Evolutionary conservation across 805 yeast species (phyloP).

Genomic region (Yarrowia alimentaria): DNA sequence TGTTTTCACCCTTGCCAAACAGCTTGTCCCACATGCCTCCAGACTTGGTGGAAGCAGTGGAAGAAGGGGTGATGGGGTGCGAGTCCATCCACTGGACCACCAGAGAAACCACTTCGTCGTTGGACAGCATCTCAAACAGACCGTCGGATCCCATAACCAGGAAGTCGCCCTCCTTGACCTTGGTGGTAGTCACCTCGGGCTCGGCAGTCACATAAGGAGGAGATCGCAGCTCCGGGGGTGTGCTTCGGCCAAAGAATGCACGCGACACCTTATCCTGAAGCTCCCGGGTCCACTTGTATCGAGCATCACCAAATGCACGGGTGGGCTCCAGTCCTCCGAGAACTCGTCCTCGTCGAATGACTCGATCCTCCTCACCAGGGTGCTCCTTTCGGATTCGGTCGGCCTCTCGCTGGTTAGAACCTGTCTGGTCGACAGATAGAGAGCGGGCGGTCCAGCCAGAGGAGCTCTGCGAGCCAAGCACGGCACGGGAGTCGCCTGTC

Average conservation of each 20-base stretch:
- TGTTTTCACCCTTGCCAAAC: constrained; percentile 21
- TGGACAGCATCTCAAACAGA: constrained; percentile 82
- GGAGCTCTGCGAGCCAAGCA: constrained; percentile 60
- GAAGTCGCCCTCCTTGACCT: constrained; percentile 73
- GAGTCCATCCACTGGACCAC: constrained; percentile 92
- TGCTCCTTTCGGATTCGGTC: constrained; percentile 80
- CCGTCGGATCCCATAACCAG: constrained; percentile 95
- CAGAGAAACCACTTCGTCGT: constrained; percentile 87
- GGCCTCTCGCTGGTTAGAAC: constrained; percentile 84
- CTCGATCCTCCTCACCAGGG: constrained; percentile 79
- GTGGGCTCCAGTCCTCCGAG: constrained; percentile 93
- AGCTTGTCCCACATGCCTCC: constrained; percentile 29
- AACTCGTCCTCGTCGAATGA: constrained; percentile 81
- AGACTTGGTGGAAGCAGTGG: constrained; percentile 4
- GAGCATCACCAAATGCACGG: constrained; percentile 95
- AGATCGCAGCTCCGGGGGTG: constrained; percentile 66
- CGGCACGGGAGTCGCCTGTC: constrained; percentile 93
- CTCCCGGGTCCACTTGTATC: constrained; percentile 77
- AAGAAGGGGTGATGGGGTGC: constrained; percentile 48
- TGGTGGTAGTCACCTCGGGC: constrained; percentile 84
- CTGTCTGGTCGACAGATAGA: constrained; percentile 89
- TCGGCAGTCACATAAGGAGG: constrained; percentile 98
- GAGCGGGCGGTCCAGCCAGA: constrained; percentile 84
- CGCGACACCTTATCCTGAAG: constrained; percentile 72
- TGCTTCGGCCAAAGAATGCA: constrained; percentile 73